Conservation (phyloP, 1,284 basidiomycete species). For the Inonotus obliquus region DNA sequence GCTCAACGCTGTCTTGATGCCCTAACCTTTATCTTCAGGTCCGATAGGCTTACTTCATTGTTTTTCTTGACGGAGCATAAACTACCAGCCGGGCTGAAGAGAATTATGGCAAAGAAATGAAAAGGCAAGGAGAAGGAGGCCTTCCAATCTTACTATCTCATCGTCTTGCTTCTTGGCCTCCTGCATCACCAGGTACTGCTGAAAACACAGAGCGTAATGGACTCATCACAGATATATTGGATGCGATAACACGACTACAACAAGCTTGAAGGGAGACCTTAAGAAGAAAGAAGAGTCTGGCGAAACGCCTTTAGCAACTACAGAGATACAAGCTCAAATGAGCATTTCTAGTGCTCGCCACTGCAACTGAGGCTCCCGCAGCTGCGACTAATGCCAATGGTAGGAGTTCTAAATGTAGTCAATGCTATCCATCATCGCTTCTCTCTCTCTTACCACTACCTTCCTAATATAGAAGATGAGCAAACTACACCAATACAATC, state of each 20-base stretch:
- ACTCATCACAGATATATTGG: conserved; percentile 85
- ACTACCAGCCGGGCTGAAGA: conserved; percentile 70
- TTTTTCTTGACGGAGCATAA: too few relatives aligned
- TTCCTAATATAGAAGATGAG: too few relatives aligned
- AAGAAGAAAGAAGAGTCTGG: too few relatives aligned
- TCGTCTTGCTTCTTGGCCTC: conserved; percentile 81
- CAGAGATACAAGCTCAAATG: neutral
- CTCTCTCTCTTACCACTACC: too few relatives aligned
- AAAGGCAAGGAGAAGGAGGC: conserved; percentile 88
- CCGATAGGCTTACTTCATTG: too few relatives aligned
- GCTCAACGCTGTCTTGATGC: too few relatives aligned
- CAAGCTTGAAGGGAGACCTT: too few relatives aligned
- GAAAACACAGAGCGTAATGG: conserved; percentile 85
- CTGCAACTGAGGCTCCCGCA: conserved; percentile 17
- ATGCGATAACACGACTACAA: too few relatives aligned
- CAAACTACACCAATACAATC: too few relatives aligned
- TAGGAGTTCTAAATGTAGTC: neutral
- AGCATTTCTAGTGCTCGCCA: conserved; percentile 17
- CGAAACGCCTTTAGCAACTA: neutral
- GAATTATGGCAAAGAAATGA: conserved; percentile 71
- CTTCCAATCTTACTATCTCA: conserved; percentile 82
- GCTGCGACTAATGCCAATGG: too few relatives aligned
- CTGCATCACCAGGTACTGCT: conserved; percentile 83
- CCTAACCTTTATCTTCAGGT: too few relatives aligned
- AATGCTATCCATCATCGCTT: too few relatives aligned